phyloP scores from a whole-genome alignment of 2,329 filamentous ascomycete species.

The Beauveria medogensis region DNA sequence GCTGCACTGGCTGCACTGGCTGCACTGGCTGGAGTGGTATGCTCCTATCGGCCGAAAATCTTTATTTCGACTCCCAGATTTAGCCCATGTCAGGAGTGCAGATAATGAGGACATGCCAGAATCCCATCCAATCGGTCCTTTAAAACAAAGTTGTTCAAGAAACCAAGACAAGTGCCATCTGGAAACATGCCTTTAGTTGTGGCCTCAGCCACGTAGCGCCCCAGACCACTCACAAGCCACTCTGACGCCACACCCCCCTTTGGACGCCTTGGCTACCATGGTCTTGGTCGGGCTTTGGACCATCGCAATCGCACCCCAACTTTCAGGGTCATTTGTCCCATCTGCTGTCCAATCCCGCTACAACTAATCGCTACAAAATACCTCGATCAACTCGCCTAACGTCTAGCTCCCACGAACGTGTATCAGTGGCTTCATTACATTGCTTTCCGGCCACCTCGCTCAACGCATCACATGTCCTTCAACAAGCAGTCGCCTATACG shows the following conservation, averaged over 20 bases:
- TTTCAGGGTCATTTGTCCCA: background rate
- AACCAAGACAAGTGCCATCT: too few species aligned
- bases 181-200: too few species aligned
- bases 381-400: background rate
- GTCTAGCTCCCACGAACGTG: background rate
- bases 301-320: slow-evolving; percentile 2
- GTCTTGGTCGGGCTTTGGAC: background rate
- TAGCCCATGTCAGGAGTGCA: too few species aligned
- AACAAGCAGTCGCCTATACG: background rate
- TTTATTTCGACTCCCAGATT: too few species aligned
- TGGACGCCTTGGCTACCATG: background rate
- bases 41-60: too few species aligned
- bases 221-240: slow-evolving; percentile 7
- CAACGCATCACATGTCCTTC: background rate
- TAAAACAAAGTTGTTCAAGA: too few species aligned
- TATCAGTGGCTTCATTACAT: background rate
- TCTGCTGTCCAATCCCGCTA: background rate
- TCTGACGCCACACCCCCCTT: slow-evolving; percentile 2
- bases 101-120: too few species aligned
- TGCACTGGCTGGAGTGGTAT: too few species aligned
- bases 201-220: background rate
- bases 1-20: too few species aligned
- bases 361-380: background rate
- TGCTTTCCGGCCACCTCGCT: background rate
- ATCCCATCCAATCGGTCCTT: too few species aligned